These are phyloP conservation scores for Solanum megistacrolobum DNA, from an alignment of 257 asterid genomes.

Conservation along the genomic window DNA sequence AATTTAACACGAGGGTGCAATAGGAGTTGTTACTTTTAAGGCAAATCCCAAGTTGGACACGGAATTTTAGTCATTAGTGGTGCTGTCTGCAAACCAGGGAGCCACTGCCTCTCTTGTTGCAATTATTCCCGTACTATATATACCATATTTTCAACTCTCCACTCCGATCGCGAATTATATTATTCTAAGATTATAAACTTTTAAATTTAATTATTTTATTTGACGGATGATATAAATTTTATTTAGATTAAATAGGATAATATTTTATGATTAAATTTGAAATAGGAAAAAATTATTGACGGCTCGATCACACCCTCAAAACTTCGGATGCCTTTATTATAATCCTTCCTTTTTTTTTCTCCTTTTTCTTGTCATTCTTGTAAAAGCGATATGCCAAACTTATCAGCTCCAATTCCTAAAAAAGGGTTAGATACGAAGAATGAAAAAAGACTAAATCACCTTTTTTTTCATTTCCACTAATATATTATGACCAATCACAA, in stretches of 20 bases:
- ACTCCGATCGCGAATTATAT: too few relatives aligned
- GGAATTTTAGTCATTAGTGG: constrained; percentile 5
- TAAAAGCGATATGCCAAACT: background rate
- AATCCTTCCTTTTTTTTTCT: background rate
- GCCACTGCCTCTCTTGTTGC: constrained; percentile 12
- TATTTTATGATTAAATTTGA: too few relatives aligned
- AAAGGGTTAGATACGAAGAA: background rate
- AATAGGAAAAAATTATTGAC: background rate
- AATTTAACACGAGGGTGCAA: background rate
- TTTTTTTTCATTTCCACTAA: background rate
- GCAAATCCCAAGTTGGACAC: constrained; percentile 9
- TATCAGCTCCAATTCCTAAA: background rate
- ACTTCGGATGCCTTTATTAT: background rate
- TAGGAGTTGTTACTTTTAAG: background rate
- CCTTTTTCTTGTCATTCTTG: background rate
- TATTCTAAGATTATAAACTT: background rate
- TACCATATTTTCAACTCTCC: too few relatives aligned
- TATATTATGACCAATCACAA: background rate
- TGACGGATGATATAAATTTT: too few relatives aligned
- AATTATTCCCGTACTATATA: constrained; percentile 1
- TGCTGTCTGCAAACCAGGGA: constrained; percentile 5
- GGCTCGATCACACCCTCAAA: background rate
- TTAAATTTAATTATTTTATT: too few relatives aligned
- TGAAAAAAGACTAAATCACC: background rate
- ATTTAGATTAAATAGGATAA: too few relatives aligned